Conservation (phyloP, 2,329 filamentous ascomycete genomes). For the Metarhizium album region DNA sequence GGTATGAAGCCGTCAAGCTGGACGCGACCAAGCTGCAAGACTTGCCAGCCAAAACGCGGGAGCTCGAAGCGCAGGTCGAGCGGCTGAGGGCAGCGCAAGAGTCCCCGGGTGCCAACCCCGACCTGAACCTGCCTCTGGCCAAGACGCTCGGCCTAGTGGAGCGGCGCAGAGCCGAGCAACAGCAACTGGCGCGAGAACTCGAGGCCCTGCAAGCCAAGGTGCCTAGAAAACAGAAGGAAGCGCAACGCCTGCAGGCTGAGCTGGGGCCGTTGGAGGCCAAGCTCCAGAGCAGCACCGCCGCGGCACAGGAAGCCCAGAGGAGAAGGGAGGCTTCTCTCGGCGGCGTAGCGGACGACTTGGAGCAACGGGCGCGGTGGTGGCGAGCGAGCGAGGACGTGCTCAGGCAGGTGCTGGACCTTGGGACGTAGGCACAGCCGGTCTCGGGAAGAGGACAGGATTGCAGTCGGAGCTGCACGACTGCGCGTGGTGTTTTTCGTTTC, state of each 20-base stretch:
- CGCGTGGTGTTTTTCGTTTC: background rate
- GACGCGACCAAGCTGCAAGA: slow-evolving; percentile 39
- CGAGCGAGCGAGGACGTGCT: slow-evolving; percentile 55
- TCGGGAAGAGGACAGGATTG: background rate
- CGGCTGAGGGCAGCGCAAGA: slow-evolving; percentile 32
- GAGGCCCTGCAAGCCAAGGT: slow-evolving; percentile 51
- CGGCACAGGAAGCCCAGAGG: slow-evolving; percentile 60
- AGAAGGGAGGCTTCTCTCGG: slow-evolving; percentile 56
- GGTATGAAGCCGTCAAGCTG: slow-evolving; percentile 38
- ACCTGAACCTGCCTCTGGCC: slow-evolving; percentile 44
- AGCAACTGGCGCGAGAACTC: slow-evolving; percentile 51
- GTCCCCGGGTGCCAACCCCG: slow-evolving; percentile 24
- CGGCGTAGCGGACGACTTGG: slow-evolving; percentile 60
- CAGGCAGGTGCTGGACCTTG: slow-evolving; percentile 50
- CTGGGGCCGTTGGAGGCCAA: slow-evolving; percentile 57
- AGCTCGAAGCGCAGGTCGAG: slow-evolving; percentile 37
- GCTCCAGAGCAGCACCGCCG: slow-evolving; percentile 51
- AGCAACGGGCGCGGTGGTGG: slow-evolving; percentile 67
- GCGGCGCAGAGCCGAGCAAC: slow-evolving; percentile 37
- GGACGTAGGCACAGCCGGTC: slow-evolving; percentile 20
- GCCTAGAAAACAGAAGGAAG: slow-evolving; percentile 55
- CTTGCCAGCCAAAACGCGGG: slow-evolving; percentile 38
- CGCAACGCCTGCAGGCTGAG: slow-evolving; percentile 57
- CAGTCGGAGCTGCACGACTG: background rate
- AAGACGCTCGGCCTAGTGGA: slow-evolving; percentile 45